A percentile compares a stretch with the other conserved stretches of the same genome.
phyloP scores from a whole-genome alignment of 208 protist species.

The Blechomonas ayalai region DNA sequence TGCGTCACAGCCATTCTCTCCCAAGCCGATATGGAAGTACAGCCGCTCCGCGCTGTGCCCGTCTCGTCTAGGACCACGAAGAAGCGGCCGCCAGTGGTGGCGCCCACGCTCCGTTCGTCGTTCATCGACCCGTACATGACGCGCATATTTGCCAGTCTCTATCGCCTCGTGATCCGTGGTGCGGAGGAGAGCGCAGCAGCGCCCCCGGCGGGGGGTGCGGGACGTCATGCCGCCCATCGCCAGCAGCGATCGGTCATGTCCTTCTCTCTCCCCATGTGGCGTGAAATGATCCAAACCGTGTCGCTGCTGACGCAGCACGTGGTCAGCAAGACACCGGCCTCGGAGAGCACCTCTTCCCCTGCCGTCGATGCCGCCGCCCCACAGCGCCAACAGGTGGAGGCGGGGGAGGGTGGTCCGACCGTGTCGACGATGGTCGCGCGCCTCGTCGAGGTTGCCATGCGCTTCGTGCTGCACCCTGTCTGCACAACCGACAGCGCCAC shows the following conservation, averaged over 20 bases:
- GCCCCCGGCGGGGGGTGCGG: background rate
- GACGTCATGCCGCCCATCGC: background rate
- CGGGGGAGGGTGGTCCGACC: background rate
- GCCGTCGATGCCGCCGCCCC: background rate
- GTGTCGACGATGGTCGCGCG: slow-evolving; percentile 41
- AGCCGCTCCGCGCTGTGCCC: slow-evolving; percentile 5
- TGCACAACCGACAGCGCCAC: slow-evolving; percentile 55
- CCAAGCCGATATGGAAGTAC: slow-evolving; percentile 32
- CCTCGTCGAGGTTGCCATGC: slow-evolving; percentile 74
- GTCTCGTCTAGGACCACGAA: background rate
- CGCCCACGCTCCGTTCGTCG: slow-evolving; percentile 29
- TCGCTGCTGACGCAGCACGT: slow-evolving; percentile 40
- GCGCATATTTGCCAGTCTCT: slow-evolving; percentile 57
- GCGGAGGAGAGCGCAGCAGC: slow-evolving; percentile 3
- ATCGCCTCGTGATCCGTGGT: slow-evolving; percentile 55
- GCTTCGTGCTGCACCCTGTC: slow-evolving; percentile 70
- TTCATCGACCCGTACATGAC: slow-evolving; percentile 59
- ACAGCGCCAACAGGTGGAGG: background rate
- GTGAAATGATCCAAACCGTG: slow-evolving; percentile 77
- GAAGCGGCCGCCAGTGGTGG: background rate
- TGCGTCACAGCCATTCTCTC: slow-evolving; percentile 65
- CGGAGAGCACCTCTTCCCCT: background rate
- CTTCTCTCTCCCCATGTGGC: slow-evolving; percentile 78
- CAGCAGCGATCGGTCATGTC: slow-evolving; percentile 33
- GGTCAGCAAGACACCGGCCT: slow-evolving; percentile 4